Conservation (phyloP, 73 alveolate species). For the Paramecium biaurelia region DNA sequence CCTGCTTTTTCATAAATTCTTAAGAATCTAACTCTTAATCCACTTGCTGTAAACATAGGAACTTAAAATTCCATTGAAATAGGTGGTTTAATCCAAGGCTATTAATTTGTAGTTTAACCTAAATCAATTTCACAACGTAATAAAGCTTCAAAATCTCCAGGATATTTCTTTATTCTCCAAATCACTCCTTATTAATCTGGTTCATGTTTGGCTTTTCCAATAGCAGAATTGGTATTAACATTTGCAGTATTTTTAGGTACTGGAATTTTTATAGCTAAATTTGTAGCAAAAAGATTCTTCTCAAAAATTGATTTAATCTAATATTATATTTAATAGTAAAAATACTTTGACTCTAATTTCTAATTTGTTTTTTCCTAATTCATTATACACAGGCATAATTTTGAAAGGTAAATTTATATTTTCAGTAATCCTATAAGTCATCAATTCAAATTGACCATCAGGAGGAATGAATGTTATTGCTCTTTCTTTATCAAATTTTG, state of each 20-base stretch:
- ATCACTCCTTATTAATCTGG: slow-evolving; percentile 88
- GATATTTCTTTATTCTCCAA: slow-evolving; percentile 91
- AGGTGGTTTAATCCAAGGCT: slow-evolving; percentile 95
- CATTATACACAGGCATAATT: slow-evolving; percentile 88
- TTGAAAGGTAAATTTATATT: slow-evolving; percentile 93
- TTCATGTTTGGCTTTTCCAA: slow-evolving; percentile 96
- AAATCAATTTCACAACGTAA: slow-evolving; percentile 77
- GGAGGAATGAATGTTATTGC: slow-evolving; percentile 97
- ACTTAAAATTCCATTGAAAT: slow-evolving; percentile 91
- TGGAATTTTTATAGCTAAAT: slow-evolving; percentile 89
- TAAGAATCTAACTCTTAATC: slow-evolving; percentile 95
- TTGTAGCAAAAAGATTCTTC: slow-evolving; percentile 85
- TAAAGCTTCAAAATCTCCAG: slow-evolving; percentile 84
- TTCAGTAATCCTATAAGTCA: slow-evolving; percentile 93
- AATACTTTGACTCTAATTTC: slow-evolving; percentile 78
- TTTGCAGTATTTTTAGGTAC: slow-evolving; percentile 95
- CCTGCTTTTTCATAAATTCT: slow-evolving; percentile 89
- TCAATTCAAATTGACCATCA: slow-evolving; percentile 93
- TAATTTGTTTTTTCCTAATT: slow-evolving; percentile 75
- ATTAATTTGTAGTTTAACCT: slow-evolving; percentile 73
- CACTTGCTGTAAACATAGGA: slow-evolving; percentile 97
- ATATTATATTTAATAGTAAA: background rate
- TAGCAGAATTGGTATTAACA: slow-evolving; percentile 81
- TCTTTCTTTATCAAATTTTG: slow-evolving; percentile 95
- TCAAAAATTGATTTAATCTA: slow-evolving; percentile 90